A percentile compares a stretch with the other conserved stretches of the same genome.
Conservation (phyloP, 805 yeast species). For the Ogataea glucozyma region DNA sequence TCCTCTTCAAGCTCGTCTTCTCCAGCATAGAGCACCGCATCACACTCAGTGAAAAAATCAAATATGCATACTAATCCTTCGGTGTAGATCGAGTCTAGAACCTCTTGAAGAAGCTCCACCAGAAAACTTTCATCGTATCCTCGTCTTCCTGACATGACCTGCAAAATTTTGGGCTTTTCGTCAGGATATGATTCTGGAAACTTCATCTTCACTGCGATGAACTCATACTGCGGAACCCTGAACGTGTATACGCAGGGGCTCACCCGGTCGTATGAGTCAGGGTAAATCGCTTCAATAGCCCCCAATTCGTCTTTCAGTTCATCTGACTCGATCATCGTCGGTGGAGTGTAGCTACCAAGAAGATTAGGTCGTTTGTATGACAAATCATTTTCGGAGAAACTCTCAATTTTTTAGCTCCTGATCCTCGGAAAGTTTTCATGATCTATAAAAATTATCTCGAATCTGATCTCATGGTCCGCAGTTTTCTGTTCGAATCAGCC, state of each 20-base stretch:
- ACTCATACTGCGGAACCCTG: conserved; percentile 61
- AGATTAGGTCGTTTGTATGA: no score
- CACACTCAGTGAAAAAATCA: conserved; percentile 72
- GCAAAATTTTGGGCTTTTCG: conserved; percentile 61
- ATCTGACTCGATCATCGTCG: conserved; percentile 34
- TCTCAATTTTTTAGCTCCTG: no score
- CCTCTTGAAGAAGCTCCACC: conserved; percentile 47
- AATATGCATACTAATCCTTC: conserved; percentile 75
- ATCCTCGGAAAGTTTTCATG: no score
- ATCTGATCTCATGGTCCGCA: no score
- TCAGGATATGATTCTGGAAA: conserved; percentile 75
- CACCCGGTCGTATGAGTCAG: conserved; percentile 50
- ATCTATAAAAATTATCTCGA: no score
- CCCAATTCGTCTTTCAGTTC: conserved; percentile 71
- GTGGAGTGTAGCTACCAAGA: background rate
- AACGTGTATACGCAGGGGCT: conserved; percentile 47
- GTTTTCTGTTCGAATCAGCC: no score
- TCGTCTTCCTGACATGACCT: conserved; percentile 40
- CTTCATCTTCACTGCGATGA: conserved; percentile 60
- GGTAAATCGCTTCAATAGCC: conserved; percentile 87
- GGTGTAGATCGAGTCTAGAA: conserved; percentile 52
- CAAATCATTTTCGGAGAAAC: no score
- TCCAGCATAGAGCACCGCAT: conserved; percentile 46
- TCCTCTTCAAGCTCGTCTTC: conserved; percentile 33
- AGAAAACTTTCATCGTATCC: conserved; percentile 49